These are phyloP conservation scores for Kodamaea hsintzibuensis DNA, from an alignment of 805 yeast species.

Conservation along the genomic window DNA sequence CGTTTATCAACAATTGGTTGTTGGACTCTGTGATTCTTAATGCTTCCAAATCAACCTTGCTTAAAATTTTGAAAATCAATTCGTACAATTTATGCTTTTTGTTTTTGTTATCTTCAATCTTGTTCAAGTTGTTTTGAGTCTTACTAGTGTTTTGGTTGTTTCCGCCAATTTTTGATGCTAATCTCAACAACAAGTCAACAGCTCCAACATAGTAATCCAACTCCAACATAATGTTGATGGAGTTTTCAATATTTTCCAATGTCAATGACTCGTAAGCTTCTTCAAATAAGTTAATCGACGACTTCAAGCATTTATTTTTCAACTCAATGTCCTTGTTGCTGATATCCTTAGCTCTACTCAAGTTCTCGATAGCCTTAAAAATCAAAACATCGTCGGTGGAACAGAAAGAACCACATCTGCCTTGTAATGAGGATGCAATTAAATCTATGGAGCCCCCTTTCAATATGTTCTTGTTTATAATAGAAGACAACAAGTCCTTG, in stretches of 20 bases:
- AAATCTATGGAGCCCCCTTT: slow-evolving; percentile 93
- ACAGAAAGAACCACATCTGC: slow-evolving; percentile 92
- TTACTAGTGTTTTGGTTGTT: slow-evolving; percentile 11
- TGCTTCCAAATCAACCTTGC: slow-evolving; percentile 67
- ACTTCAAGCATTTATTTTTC: slow-evolving; percentile 62
- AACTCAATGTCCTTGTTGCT: slow-evolving; percentile 71
- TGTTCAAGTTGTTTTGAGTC: slow-evolving; percentile 46
- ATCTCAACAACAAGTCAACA: slow-evolving; percentile 73
- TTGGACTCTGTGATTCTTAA: slow-evolving; percentile 41
- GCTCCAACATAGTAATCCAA: slow-evolving; percentile 84
- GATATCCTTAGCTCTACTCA: slow-evolving; percentile 80
- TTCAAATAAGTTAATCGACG: slow-evolving; percentile 75
- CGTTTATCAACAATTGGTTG: slow-evolving; percentile 45
- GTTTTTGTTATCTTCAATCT: slow-evolving; percentile 72
- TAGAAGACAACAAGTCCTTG: slow-evolving; percentile 83
- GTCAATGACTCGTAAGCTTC: slow-evolving; percentile 77
- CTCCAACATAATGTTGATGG: slow-evolving; percentile 73
- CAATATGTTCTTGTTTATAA: slow-evolving; percentile 83
- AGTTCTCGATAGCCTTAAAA: slow-evolving; percentile 89
- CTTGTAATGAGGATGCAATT: slow-evolving; percentile 84
- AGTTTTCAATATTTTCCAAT: slow-evolving; percentile 77
- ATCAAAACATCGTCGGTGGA: slow-evolving; percentile 91
- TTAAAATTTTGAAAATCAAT: slow-evolving; percentile 71
- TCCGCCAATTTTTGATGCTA: slow-evolving; percentile 62
- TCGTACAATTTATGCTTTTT: slow-evolving; percentile 74